These are phyloP conservation scores for Batrachochytrium dendrobatidis DNA, from an alignment of 371 early-diverging fungal species.

Conservation along the genomic window DNA sequence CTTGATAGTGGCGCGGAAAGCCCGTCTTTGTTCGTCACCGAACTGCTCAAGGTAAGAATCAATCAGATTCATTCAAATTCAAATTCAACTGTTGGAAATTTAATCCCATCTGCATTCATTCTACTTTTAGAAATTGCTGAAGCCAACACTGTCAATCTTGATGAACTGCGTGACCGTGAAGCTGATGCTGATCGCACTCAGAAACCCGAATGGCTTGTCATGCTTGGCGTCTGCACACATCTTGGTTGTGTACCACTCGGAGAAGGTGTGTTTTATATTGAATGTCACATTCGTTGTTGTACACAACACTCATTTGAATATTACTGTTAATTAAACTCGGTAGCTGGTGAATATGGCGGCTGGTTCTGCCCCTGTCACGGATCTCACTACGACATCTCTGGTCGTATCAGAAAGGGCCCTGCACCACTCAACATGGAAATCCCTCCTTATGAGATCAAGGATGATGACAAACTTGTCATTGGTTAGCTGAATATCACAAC, in stretches of 20 bases:
- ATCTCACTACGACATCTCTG: constrained; percentile 91
- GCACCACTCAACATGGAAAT: constrained; percentile 97
- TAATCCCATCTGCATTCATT: too few species aligned
- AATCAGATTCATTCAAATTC: too few species aligned
- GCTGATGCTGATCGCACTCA: constrained; percentile 83
- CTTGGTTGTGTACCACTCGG: constrained; percentile 98
- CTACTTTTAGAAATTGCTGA: constrained; percentile 81
- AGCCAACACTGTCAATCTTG: constrained; percentile 72
- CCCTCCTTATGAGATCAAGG: constrained; percentile 60
- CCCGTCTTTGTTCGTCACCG: constrained; percentile 96
- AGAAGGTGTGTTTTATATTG: constrained; percentile 48
- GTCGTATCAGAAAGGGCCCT: constrained; percentile 96
- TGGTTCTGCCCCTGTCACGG: constrained; percentile 99
- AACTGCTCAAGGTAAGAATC: constrained; percentile 54
- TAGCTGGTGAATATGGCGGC: constrained; percentile 93
- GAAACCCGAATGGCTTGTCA: constrained; percentile 94
- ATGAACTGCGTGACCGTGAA: constrained; percentile 85
- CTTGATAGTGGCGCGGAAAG: constrained; percentile 87
- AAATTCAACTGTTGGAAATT: constrained; percentile 1
- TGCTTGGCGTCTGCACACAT: constrained; percentile 97
- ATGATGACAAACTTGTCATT: constrained; percentile 5
- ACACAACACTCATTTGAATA: background rate
- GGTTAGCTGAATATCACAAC: constrained; percentile 1
- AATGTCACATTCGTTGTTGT: background rate
- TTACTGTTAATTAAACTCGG: background rate